Conservation (phyloP, 768 basidiomycete genomes). For the Clathrus columnatus region DNA sequence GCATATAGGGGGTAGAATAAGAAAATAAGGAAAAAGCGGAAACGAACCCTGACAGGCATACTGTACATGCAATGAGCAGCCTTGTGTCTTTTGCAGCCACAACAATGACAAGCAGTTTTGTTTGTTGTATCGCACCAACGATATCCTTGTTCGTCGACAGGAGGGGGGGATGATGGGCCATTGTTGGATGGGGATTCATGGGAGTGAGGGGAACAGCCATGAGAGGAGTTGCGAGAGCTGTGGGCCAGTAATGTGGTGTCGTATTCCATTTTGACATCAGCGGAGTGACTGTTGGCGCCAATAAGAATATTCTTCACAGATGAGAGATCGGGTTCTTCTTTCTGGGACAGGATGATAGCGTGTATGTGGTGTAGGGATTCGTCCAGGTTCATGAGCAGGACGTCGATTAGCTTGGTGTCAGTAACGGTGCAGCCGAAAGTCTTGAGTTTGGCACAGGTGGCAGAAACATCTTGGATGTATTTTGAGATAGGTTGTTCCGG, state of each 20-base stretch:
- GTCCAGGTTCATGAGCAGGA: slow-evolving; percentile 1
- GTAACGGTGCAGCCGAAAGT: not conserved
- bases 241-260: not conserved
- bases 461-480: not conserved
- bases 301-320: not conserved
- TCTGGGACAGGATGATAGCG: not conserved
- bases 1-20: too few species aligned
- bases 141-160: not conserved
- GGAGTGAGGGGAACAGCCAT: not conserved
- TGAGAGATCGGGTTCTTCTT: not conserved
- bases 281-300: not conserved
- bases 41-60: too few species aligned
- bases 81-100: not conserved
- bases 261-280: not conserved
- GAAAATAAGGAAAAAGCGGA: too few species aligned
- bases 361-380: not conserved
- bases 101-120: not conserved
- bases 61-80: not conserved
- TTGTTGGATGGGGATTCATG: too few species aligned
- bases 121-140: not conserved
- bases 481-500: not conserved
- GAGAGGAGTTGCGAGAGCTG: not conserved
- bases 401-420: not conserved
- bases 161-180: not conserved
- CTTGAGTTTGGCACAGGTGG: not conserved